Conservation (phyloP, 2,329 filamentous ascomycete species). For the Coniochaeta sp. region DNA sequence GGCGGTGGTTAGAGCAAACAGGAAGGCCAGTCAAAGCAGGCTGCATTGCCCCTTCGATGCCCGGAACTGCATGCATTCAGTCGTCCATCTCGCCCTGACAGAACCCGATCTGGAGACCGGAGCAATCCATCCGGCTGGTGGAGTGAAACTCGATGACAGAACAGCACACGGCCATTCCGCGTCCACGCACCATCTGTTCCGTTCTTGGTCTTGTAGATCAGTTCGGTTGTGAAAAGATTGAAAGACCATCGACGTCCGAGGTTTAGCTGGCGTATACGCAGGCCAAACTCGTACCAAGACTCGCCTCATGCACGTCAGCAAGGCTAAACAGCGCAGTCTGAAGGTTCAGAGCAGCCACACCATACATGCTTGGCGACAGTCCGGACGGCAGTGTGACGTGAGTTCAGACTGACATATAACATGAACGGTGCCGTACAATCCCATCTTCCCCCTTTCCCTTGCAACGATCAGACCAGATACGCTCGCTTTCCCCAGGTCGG, state of each 20-base stretch:
- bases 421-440: background rate
- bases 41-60: too few species aligned
- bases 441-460: background rate
- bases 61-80: too few species aligned
- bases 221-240: background rate
- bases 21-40: too few species aligned
- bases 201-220: background rate
- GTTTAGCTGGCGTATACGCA: background rate
- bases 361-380: background rate
- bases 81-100: too few species aligned
- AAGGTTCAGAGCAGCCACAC: background rate
- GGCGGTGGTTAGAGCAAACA: too few species aligned
- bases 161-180: too few species aligned
- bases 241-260: background rate
- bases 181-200: too few species aligned
- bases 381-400: background rate
- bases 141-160: too few species aligned
- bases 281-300: background rate
- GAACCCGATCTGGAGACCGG: too few species aligned
- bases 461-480: background rate
- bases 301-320: background rate
- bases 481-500: background rate
- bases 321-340: background rate
- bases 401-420: conserved; percentile 1
- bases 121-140: too few species aligned